A percentile compares a stretch with the other conserved stretches of the same genome.
Evolutionary conservation across 2,329 filamentous ascomycete genomes (phyloP).

Genomic region (Talaromyces piceae): DNA sequence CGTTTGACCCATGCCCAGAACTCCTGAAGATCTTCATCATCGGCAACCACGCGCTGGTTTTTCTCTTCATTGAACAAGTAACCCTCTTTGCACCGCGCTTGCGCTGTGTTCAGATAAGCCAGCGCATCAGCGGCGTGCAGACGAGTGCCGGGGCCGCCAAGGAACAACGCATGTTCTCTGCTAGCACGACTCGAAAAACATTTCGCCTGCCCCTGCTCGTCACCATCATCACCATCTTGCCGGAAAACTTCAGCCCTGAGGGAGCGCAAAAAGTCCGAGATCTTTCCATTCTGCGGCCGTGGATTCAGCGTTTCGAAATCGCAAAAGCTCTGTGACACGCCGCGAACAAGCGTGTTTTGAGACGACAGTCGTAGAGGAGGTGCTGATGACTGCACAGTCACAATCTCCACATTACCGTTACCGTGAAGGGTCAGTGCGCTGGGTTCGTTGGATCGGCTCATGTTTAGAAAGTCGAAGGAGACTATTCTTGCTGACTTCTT

Average conservation of each 20-base stretch:
- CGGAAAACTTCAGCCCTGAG: conserved; percentile 3
- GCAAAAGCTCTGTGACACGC: conserved; percentile 18
- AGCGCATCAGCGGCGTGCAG: conserved; percentile 34
- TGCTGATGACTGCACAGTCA: conserved; percentile 39
- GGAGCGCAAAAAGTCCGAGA: conserved; percentile 23
- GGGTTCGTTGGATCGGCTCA: conserved; percentile 41
- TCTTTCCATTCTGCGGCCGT: conserved; percentile 19
- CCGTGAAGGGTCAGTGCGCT: conserved; percentile 47
- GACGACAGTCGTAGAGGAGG: conserved; percentile 33
- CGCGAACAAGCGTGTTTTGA: conserved; percentile 27
- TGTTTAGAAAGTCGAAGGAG: conserved; percentile 54
- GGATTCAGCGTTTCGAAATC: conserved; percentile 28
- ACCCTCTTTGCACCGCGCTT: conserved; percentile 48
- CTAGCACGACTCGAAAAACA: conserved; percentile 32
- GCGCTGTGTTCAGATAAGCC: conserved; percentile 33
- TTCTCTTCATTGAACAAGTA: conserved; percentile 46
- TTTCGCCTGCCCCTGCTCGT: conserved; percentile 8
- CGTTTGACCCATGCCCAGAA: conserved; percentile 54
- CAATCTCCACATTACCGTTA: conserved; percentile 44
- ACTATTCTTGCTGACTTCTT: conserved; percentile 46
- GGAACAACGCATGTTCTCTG: conserved; percentile 28
- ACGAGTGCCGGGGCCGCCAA: conserved; percentile 20
- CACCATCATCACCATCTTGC: background rate
- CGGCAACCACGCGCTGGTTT: conserved; percentile 49
- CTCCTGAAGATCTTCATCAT: conserved; percentile 50